Evolutionary conservation across 108 stramenopile species (phyloP).

Genomic region (Cyclotella atomus): DNA sequence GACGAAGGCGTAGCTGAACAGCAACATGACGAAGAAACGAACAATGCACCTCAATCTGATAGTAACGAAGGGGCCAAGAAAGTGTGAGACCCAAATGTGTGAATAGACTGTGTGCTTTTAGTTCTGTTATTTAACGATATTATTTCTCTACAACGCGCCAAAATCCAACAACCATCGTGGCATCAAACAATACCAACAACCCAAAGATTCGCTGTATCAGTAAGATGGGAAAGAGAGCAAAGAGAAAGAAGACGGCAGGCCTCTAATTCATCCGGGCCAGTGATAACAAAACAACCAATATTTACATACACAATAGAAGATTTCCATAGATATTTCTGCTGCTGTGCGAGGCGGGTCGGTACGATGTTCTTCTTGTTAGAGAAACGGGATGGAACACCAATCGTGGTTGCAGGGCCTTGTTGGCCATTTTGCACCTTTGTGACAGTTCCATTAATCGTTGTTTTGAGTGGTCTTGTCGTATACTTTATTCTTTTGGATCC

Average conservation of each 20-base stretch:
- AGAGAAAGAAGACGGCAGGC: constrained; percentile 43
- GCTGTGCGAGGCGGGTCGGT: constrained; percentile 81
- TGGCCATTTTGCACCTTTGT: constrained; percentile 92
- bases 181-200: too few species aligned
- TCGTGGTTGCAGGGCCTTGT: constrained; percentile 86
- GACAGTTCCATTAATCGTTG: constrained; percentile 80
- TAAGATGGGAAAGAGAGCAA: constrained; percentile 81
- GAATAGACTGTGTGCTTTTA: neutral
- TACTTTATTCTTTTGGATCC: constrained; percentile 76
- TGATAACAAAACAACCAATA: constrained; percentile 19
- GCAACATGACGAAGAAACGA: neutral
- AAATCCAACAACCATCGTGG: neutral
- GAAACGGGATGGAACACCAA: constrained; percentile 79
- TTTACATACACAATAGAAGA: constrained; percentile 44
- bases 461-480: constrained; percentile 59
- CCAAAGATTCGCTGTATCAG: constrained; percentile 88
- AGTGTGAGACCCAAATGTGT: neutral
- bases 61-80: neutral
- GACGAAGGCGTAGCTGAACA: neutral
- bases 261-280: constrained; percentile 29
- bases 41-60: neutral
- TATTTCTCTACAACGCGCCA: neutral
- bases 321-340: constrained; percentile 80
- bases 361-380: constrained; percentile 84
- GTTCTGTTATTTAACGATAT: neutral